These are phyloP conservation scores for Epipyxis sp. DNA, from an alignment of 108 stramenopile species.

Conservation along the genomic window DNA sequence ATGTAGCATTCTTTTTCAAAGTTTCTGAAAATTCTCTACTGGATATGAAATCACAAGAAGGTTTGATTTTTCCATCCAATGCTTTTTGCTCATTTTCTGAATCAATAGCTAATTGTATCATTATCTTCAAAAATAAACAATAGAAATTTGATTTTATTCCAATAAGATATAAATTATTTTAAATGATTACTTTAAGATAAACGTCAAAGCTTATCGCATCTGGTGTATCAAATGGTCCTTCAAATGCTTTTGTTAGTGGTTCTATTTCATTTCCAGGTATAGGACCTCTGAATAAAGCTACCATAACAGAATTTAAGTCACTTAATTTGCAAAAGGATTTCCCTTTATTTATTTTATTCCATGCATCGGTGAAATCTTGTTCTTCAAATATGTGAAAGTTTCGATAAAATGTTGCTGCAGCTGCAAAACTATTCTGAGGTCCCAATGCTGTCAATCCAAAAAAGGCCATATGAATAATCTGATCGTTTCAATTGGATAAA, in stretches of 20 bases:
- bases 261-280: background rate
- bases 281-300: background rate
- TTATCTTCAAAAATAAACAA: slow-evolving; percentile 21
- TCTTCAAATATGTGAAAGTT: slow-evolving; percentile 11
- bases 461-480: background rate
- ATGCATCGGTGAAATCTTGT: background rate
- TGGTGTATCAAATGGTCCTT: background rate
- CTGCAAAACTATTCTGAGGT: slow-evolving; percentile 6
- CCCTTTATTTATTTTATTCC: background rate
- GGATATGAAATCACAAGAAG: background rate
- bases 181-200: too few species aligned
- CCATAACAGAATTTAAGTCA: background rate
- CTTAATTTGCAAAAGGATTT: background rate
- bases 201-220: background rate
- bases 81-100: background rate
- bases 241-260: background rate
- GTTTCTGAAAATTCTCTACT: slow-evolving; percentile 5
- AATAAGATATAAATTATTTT: too few species aligned
- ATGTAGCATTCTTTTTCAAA: background rate
- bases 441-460: slow-evolving; percentile 16
- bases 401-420: background rate
- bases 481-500: background rate
- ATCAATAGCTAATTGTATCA: background rate
- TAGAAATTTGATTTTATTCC: too few species aligned
- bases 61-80: background rate